phyloP scores from a whole-genome alignment of 2,329 filamentous ascomycete species.

The Penicillium aurantiogriseum region DNA sequence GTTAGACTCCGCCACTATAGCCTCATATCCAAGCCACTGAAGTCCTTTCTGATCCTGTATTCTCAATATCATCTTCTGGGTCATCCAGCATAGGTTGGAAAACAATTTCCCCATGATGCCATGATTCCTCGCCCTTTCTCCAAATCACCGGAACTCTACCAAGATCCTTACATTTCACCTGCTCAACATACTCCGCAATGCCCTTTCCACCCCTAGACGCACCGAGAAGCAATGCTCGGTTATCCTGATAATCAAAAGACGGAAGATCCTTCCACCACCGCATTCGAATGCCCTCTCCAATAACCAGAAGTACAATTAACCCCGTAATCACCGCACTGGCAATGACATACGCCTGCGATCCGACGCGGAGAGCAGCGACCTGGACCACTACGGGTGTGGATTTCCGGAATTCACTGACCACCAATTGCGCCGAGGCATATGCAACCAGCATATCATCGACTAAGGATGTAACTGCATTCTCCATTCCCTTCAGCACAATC shows the following conservation, averaged over 20 bases:
- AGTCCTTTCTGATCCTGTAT: neutral
- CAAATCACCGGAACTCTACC: neutral
- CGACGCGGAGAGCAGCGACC: neutral
- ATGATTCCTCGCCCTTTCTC: neutral
- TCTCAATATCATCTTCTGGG: neutral
- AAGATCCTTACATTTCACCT: neutral
- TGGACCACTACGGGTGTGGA: neutral
- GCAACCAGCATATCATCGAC: conserved; percentile 8
- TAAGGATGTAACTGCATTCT: conserved; percentile 3
- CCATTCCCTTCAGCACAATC: conserved; percentile 5
- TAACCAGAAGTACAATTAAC: neutral
- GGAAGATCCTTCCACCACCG: conserved; percentile 8
- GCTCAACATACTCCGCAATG: conserved; percentile 1
- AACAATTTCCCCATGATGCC: conserved; percentile 2
- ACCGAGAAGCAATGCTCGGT: conserved; percentile 1
- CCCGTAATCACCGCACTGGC: neutral
- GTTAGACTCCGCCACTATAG: no score
- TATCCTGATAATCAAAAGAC: conserved; percentile 6
- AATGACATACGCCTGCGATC: conserved; percentile 1
- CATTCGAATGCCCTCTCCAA: conserved; percentile 1
- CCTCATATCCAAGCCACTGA: neutral
- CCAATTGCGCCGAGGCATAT: conserved; percentile 7
- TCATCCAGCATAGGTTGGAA: neutral
- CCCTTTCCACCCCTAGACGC: conserved; percentile 3
- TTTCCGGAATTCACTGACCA: neutral